Conservation (phyloP, 2,329 filamentous ascomycete genomes). For the Trichoderma arundinaceum region DNA sequence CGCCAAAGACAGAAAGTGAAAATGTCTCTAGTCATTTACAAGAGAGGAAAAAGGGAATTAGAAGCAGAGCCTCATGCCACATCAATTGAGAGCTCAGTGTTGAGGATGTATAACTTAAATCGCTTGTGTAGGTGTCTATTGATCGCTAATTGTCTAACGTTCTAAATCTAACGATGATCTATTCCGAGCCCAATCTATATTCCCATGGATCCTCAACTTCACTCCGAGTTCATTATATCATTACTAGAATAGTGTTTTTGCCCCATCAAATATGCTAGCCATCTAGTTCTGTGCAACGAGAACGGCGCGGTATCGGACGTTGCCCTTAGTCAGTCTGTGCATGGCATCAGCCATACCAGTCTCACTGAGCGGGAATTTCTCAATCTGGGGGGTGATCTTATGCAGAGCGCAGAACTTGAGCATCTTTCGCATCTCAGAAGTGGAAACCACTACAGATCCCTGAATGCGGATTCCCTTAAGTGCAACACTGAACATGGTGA, state of each 20-base stretch:
- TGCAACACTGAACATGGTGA: constrained; percentile 41
- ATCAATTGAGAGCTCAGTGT: no score
- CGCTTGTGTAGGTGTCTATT: background rate
- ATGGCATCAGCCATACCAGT: constrained; percentile 53
- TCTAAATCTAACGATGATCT: background rate
- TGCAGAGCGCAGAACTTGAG: constrained; percentile 61
- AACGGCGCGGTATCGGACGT: constrained; percentile 23
- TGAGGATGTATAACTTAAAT: no score
- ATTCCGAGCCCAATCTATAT: constrained; percentile 7
- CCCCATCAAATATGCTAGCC: background rate
- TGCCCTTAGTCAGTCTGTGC: constrained; percentile 8
- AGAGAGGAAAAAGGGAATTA: no score
- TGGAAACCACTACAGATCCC: constrained; percentile 54
- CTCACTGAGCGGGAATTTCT: constrained; percentile 60
- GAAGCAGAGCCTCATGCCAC: no score
- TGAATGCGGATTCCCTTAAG: constrained; percentile 21
- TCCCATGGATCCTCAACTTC: background rate
- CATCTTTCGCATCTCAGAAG: constrained; percentile 65
- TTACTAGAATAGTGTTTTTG: background rate
- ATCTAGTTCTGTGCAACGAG: constrained; percentile 27
- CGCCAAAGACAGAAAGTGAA: no score
- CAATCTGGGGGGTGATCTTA: constrained; percentile 61
- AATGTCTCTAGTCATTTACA: no score
- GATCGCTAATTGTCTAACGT: background rate
- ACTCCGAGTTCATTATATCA: constrained; percentile 8